Conservation (phyloP, 169 alveolate genomes). For the Eimeria praecox region DNA sequence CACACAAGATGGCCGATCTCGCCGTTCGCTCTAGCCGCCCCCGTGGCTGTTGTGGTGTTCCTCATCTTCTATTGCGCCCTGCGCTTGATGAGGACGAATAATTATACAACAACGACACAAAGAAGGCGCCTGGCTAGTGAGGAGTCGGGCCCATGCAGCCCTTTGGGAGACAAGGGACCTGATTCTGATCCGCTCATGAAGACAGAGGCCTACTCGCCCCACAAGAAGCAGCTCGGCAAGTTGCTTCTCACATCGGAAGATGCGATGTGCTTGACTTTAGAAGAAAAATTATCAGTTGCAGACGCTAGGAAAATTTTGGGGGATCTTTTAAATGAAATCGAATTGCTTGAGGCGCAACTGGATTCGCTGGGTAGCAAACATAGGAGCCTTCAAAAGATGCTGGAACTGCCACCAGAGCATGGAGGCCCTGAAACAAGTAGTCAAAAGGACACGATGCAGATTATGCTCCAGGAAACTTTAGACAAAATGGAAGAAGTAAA, state of each 20-base stretch:
- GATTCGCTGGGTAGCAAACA: background rate
- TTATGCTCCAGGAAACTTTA: background rate
- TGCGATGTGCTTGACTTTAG: background rate
- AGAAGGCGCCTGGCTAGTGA: slow-evolving; percentile 7
- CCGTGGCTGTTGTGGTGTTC: background rate
- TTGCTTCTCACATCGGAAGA: background rate
- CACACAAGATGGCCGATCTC: background rate
- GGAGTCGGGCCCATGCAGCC: background rate
- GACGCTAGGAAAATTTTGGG: background rate
- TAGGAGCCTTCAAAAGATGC: background rate
- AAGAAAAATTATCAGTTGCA: background rate
- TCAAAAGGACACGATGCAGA: background rate
- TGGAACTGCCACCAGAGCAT: background rate
- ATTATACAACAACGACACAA: background rate
- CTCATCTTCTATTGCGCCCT: background rate
- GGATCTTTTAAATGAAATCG: background rate
- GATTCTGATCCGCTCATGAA: background rate
- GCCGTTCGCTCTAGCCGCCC: background rate
- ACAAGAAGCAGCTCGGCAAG: background rate
- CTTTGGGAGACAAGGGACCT: background rate
- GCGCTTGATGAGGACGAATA: background rate
- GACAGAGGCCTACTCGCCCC: background rate
- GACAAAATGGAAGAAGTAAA: background rate
- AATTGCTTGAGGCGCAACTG: background rate
- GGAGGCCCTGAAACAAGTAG: background rate